Evolutionary conservation across 2,329 filamentous ascomycete genomes (phyloP), one percentile per base, ranked within the genome.

Genomic region (Colletotrichum cuscutae): DNA sequence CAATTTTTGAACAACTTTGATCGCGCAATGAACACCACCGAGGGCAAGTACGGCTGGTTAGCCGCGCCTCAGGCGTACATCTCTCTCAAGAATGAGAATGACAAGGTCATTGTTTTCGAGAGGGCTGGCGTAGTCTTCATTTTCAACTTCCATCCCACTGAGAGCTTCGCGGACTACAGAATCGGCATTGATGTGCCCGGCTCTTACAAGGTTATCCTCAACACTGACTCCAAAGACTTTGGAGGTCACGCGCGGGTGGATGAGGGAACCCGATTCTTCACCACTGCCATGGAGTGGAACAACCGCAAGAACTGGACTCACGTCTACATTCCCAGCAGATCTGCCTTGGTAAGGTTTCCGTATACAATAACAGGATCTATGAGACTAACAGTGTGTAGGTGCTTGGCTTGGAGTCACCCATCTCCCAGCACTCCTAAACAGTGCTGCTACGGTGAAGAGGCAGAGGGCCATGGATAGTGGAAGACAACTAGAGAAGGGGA

Each of bases 101-200:
- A 99, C 85, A 99, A 98, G 85, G 92, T 98, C 56, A 91, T 99
- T 76, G 95, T 98, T 4, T 99, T 98, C 81, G 97, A 99, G 86
- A 91, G 97, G 37, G 97, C 91, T 1, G 95, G 95, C 0, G 85
- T 98, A 71, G 87, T 99, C 12, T 99, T 95, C 87, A 89, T 98
- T 77, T 98, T 99, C 89, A 99, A 99, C 85, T 98, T 98, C 88
- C 92, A 98, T 81, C 91, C 94, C 0, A 90, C 89, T 32, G 85
- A 92, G 76, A 98, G 95, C 82, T 99, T 93, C 84, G 92, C 92
- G 12, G 97, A 98, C 83, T 99, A 98, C 82, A 91, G 96, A 49
- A 92, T 99, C 59, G 97, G 97, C 22, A 88, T 99, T 52, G 95
- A 98, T 64, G 87, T 90, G 24, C 85, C 93, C 4, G 97, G 97